Evolutionary conservation across 2,329 filamentous ascomycete species (phyloP), one percentile per base, ranked within the genome.

Genomic region (Aureobasidium sp.): DNA sequence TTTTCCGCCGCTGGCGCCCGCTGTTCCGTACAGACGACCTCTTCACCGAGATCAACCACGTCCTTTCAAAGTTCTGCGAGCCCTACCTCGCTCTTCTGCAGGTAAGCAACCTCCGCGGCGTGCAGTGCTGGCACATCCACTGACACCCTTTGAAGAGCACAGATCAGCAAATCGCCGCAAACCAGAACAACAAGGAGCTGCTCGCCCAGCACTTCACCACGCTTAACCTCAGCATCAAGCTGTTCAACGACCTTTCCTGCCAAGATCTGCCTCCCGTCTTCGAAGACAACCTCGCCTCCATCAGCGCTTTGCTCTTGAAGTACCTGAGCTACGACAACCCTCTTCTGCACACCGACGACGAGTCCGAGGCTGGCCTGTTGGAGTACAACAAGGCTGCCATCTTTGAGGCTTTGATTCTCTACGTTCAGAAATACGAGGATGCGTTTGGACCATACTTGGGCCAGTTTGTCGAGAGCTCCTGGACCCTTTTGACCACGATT

Each of bases 31-130:
- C 92, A 45, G 90, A 99, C 74, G 90, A 89, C 54, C 84, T 99
- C 11, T 99, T 91, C 74, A 88, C 85, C 37, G 94, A 99, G 76
- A 95, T 99, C 78, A 94, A 96, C 74, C 94, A 99, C 77, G 95
- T 99, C 60, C 82, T 99, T 57, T 78, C 79, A 63, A 90, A 86
- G 61, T 97, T 99, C 73, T 89, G 90, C 62, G 78, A 83, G 40
- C 88, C 94, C 0, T 97, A 95, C 72, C 80, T 97, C 60, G 81
- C 84, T 60, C 81, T 97, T 63, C 84, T 96, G 67, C 55, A 58
- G 55, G 53, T 46, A 37, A 25, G 51, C 35, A 6, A 15, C 17
- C 3, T 17, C 17, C 10, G 6, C 25, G 4, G 9, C 11, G 6
- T 35, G n/a, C 11, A 15, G 7, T 21, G n/a, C 29, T 37, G 38